These are phyloP conservation scores for Phytophthora europaea DNA, from an alignment of 352 stramenopile species.

Conservation along the genomic window DNA sequence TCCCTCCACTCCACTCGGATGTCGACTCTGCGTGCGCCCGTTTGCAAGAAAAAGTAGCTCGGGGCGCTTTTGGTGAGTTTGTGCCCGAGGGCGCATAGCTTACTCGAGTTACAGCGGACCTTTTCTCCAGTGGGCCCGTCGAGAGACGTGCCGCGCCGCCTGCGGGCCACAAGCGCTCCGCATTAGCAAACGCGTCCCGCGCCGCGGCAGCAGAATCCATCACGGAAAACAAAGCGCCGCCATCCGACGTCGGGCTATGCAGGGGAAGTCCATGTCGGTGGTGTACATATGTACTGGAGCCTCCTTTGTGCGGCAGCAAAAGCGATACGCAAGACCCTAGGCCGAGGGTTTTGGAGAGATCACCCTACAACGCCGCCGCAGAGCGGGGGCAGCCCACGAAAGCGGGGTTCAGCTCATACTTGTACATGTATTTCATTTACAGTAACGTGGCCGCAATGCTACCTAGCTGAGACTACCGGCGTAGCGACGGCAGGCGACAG, in stretches of 20 bases:
- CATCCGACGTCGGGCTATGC: conserved; percentile 10
- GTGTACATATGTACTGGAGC: background rate
- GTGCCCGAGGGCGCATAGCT: conserved; percentile 7
- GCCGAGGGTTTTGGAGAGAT: background rate
- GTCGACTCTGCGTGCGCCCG: conserved; percentile 6
- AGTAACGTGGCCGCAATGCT: background rate
- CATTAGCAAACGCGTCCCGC: conserved; percentile 31
- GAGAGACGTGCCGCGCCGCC: conserved; percentile 18
- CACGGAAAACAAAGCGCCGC: conserved; percentile 16
- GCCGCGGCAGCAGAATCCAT: conserved; percentile 21
- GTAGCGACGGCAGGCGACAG: background rate
- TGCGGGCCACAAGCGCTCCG: conserved; percentile 27
- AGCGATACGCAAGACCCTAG: conserved; percentile 25
- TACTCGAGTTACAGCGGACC: conserved; percentile 22
- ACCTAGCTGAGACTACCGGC: background rate
- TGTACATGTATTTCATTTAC: no score
- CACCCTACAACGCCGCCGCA: background rate
- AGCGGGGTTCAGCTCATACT: no score
- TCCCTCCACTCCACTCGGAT: background rate
- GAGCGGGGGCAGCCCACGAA: background rate
- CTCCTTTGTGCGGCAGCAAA: conserved; percentile 7
- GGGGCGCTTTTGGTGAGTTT: conserved; percentile 27
- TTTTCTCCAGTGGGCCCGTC: conserved; percentile 37
- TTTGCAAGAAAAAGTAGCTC: conserved; percentile 36
- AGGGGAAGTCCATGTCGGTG: background rate